Conservation (phyloP, 805 yeast genomes). For the Debaryomyces hansenii region DNA sequence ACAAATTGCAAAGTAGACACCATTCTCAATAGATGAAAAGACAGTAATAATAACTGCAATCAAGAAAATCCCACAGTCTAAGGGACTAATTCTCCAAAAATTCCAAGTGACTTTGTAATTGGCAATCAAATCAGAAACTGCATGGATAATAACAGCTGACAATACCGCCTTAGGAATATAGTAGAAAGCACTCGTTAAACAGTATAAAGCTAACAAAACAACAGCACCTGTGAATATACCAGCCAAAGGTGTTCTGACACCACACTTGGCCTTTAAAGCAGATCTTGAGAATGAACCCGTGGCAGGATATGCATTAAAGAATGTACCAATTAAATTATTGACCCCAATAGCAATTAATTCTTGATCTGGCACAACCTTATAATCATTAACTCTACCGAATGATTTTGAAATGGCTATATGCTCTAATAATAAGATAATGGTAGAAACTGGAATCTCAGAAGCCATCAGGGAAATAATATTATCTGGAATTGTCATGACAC, state of each 20-base stretch:
- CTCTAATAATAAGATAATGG: constrained; percentile 78
- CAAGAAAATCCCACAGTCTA: constrained; percentile 72
- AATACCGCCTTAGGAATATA: constrained; percentile 89
- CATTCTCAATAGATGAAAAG: constrained; percentile 78
- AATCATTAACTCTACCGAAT: constrained; percentile 89
- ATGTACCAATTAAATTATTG: constrained; percentile 85
- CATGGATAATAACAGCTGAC: constrained; percentile 88
- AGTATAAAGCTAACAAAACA: constrained; percentile 82
- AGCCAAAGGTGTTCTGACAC: constrained; percentile 91
- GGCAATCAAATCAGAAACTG: constrained; percentile 83
- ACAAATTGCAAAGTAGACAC: constrained; percentile 86
- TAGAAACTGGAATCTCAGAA: constrained; percentile 80
- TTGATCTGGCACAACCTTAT: constrained; percentile 89
- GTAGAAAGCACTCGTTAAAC: constrained; percentile 78
- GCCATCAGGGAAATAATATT: constrained; percentile 63
- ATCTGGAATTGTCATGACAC: constrained; percentile 64
- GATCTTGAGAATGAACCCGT: constrained; percentile 96
- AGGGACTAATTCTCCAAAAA: constrained; percentile 71
- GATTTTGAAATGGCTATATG: constrained; percentile 94
- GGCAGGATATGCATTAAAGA: constrained; percentile 91
- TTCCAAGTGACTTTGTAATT: constrained; percentile 64
- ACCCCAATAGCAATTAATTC: constrained; percentile 93
- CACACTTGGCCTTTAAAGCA: constrained; percentile 92
- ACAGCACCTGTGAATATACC: constrained; percentile 89
- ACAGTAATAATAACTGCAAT: constrained; percentile 74